Evolutionary conservation across 257 asterid genomes (phyloP).

Genomic region (Gentiana straminea): DNA sequence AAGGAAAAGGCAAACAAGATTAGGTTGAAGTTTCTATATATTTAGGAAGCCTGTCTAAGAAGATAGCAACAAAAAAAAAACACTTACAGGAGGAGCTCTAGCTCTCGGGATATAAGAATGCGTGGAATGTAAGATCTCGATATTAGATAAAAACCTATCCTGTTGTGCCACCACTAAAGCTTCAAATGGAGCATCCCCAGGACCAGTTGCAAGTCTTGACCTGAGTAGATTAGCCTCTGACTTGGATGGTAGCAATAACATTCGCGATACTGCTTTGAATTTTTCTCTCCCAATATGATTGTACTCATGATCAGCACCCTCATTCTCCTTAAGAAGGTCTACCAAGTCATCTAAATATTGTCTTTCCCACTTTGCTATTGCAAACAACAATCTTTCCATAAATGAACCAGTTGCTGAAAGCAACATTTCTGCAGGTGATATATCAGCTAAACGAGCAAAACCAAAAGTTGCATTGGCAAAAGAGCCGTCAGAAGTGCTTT

Average conservation of each 20-base stretch:
- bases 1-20: constrained; percentile 8
- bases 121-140: constrained; percentile 71
- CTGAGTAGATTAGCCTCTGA: constrained; percentile 36
- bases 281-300: constrained; percentile 59
- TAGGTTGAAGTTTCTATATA: not conserved
- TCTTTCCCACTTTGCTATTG: constrained; percentile 41
- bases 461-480: constrained; percentile 57
- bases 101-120: constrained; percentile 86
- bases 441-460: constrained; percentile 69
- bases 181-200: constrained; percentile 70
- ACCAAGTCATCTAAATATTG: constrained; percentile 44
- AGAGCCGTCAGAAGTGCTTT: constrained; percentile 18
- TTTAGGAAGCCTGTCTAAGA: not conserved
- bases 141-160: constrained; percentile 62
- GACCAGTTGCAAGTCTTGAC: constrained; percentile 58
- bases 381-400: constrained; percentile 74
- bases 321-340: constrained; percentile 50
- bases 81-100: constrained; percentile 94
- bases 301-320: constrained; percentile 31
- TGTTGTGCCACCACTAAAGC: constrained; percentile 59
- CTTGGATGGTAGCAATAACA: constrained; percentile 67
- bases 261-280: constrained; percentile 72
- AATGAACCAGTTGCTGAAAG: constrained; percentile 59
- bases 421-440: constrained; percentile 73
- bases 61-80: constrained; percentile 8